phyloP scores from a whole-genome alignment of 495 filamentous ascomycete species.

The Schizothecium vesticola region DNA sequence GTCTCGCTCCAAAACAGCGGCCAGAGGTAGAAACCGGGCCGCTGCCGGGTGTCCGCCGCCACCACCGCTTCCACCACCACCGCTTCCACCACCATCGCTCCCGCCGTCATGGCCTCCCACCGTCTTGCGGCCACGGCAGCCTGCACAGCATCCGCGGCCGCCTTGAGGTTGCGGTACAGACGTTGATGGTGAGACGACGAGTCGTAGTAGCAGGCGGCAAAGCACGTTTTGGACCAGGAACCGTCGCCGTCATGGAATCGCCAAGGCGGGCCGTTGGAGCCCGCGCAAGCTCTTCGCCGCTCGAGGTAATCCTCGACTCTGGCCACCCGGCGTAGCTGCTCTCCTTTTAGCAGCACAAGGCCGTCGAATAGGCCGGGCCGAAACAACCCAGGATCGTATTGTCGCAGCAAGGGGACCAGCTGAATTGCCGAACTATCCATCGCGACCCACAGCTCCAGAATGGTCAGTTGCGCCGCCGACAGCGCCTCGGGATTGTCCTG shows the following conservation, averaged over 20 bases:
- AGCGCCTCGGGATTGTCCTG: constrained; percentile 41
- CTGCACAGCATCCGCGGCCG: constrained; percentile 31
- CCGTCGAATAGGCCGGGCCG: constrained; percentile 37
- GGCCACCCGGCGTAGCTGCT: constrained; percentile 47
- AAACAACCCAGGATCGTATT: constrained; percentile 51
- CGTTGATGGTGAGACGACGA: constrained; percentile 39
- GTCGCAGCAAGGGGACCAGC: constrained; percentile 34
- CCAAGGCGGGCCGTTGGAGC: background rate
- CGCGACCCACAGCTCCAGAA: constrained; percentile 60
- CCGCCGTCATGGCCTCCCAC: too few relatives aligned
- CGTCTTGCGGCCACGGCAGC: too few relatives aligned
- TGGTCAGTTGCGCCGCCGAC: constrained; percentile 55
- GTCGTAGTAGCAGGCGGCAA: constrained; percentile 53
- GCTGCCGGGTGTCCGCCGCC: too few relatives aligned
- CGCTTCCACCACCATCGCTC: too few relatives aligned
- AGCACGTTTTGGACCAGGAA: constrained; percentile 39
- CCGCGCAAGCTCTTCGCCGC: constrained; percentile 19
- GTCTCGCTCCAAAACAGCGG: too few relatives aligned
- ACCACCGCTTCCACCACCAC: too few relatives aligned
- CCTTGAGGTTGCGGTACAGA: constrained; percentile 37
- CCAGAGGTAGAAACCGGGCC: too few relatives aligned
- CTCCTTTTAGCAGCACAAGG: constrained; percentile 43
- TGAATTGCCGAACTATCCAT: constrained; percentile 48
- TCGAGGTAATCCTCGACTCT: constrained; percentile 48
- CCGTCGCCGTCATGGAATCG: background rate